Evolutionary conservation across 2,329 filamentous ascomycete genomes (phyloP), one percentile per base, ranked within the genome.

Genomic region (Venturia nashicola): DNA sequence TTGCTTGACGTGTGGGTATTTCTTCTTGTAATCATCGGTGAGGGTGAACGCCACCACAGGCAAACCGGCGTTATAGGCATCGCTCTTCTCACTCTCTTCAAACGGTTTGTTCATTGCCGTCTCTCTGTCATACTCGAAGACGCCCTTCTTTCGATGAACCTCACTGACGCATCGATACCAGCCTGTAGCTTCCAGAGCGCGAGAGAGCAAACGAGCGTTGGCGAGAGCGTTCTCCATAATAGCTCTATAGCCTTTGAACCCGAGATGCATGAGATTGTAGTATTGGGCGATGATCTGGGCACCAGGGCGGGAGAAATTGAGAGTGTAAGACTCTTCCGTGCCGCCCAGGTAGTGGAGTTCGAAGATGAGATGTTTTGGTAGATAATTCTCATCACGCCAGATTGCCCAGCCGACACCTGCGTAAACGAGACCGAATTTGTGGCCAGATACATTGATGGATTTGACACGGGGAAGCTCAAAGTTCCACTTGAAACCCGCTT

Each of bases 251-350:
- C 87, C 87, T 2, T 77, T 76, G 72, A 84, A 86, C 2, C 87
- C 87, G 0, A 90, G 80, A 67, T 88, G 86, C 65, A 90, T 85
- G 14, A 90, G 76, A 68, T 90, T 89, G 74, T 84, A 90, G 73
- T 90, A 90, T 70, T 90, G 87, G 0, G 81, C 86, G 66, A 89
- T 84, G 64, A 90, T 78, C 66, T 89, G 87, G 0, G 84, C 83
- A 3, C 86, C 87, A 0, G 86, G 86, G 0, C 87, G 82, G 0
- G 85, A 88, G 76, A 90, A 90, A 74, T 89, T 90, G 23, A 90
- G 78, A 0, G 86, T 89, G 73, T 84, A 90, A 1, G 83, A 85
- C 70, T 87, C 81, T 69, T 89, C 86, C 0, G 84, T 87, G n/a
- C 86, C 85, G 44, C 87, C 87, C 0, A 90, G 80, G 69, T 90